A percentile compares a stretch with the other conserved stretches of the same genome.
Conservation (phyloP, 352 stramenopile species). For the Pythium aphanidermatum region DNA sequence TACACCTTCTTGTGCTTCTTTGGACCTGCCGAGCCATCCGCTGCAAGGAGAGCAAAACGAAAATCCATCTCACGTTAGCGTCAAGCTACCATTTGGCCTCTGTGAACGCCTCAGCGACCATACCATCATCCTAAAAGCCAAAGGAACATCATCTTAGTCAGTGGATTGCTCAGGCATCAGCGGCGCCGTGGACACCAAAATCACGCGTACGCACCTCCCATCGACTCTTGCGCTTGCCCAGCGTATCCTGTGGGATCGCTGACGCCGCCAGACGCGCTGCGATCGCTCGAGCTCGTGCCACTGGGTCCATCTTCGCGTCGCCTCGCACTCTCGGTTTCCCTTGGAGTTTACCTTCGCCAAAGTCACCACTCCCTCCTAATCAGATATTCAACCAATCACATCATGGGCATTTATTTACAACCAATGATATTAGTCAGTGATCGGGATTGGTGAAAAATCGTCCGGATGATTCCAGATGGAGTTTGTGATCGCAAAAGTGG, state of each 20-base stretch:
- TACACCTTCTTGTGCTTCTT: slow-evolving; percentile 91
- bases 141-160: neutral
- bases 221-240: slow-evolving; percentile 82
- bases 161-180: neutral
- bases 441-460: no score
- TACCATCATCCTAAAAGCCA: slow-evolving; percentile 38
- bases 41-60: neutral
- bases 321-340: slow-evolving; percentile 16
- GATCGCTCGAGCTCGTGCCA: slow-evolving; percentile 77
- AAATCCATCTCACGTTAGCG: slow-evolving; percentile 1
- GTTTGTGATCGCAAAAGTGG: no score
- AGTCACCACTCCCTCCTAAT: slow-evolving; percentile 8
- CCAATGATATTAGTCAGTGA: neutral
- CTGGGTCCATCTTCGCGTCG: slow-evolving; percentile 57
- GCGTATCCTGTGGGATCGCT: slow-evolving; percentile 57
- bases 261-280: slow-evolving; percentile 66
- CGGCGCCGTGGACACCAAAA: neutral
- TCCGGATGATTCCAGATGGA: no score
- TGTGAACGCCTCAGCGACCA: no score
- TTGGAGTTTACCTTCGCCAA: slow-evolving; percentile 2
- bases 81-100: no score
- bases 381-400: slow-evolving; percentile 37
- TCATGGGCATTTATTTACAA: neutral
- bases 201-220: slow-evolving; percentile 58
- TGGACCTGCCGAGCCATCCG: slow-evolving; percentile 13